Evolutionary conservation across 345 rosid species (phyloP).

Genomic region (Eucalyptus victrix): DNA sequence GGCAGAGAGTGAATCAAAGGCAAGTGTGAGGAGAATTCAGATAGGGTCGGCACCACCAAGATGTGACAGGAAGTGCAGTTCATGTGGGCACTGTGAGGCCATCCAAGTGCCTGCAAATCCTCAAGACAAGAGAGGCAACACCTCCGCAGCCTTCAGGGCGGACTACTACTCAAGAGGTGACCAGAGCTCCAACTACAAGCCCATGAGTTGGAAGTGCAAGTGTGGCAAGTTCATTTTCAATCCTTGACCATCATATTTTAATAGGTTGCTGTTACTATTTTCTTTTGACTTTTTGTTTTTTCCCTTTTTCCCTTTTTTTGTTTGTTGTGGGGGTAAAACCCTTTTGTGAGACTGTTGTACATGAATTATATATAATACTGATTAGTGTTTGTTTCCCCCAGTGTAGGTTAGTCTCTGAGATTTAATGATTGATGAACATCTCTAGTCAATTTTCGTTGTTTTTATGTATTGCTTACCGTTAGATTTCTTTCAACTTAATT

Average conservation of each 20-base stretch:
- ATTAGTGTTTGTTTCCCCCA: neutral
- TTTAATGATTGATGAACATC: neutral
- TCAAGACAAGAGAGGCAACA: constrained; percentile 13
- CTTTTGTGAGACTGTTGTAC: neutral
- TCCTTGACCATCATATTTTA: constrained; percentile 24
- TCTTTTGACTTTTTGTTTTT: neutral
- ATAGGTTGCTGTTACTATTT: neutral
- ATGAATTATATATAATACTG: neutral
- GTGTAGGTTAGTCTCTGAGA: neutral
- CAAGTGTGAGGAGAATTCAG: constrained; percentile 23
- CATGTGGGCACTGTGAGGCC: constrained; percentile 76
- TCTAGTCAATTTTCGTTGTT: neutral
- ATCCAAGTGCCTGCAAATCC: constrained; percentile 88
- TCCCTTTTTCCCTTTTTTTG: neutral
- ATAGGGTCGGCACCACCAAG: constrained; percentile 93
- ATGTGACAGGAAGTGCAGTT: constrained; percentile 70
- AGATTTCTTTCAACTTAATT: neutral
- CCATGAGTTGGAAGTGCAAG: constrained; percentile 97
- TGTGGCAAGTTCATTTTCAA: constrained; percentile 84
- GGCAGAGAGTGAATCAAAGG: constrained; percentile 18
- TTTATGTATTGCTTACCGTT: neutral
- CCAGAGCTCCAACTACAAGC: constrained; percentile 63
- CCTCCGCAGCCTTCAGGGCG: neutral
- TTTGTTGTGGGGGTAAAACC: neutral
- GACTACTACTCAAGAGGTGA: constrained; percentile 29